Percentiles rank a stretch among this genome's conserved stretches.
Evolutionary conservation across 805 yeast species (phyloP).

Genomic region (Metschnikowia vanudenii): DNA sequence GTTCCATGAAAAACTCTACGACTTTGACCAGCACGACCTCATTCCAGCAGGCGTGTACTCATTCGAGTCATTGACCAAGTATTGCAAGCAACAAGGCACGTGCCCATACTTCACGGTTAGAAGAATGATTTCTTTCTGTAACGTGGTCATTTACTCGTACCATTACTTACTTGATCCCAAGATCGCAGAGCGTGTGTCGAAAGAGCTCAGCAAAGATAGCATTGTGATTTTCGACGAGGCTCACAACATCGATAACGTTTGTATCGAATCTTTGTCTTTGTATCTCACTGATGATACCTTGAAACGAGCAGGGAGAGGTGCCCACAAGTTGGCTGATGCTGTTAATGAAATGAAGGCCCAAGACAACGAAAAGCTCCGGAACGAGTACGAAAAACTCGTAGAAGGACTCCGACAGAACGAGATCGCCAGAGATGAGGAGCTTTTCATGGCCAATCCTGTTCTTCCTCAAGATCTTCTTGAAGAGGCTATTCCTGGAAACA

Average conservation of each 20-base stretch:
- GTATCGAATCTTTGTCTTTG: slow-evolving; percentile 90
- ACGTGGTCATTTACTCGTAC: slow-evolving; percentile 91
- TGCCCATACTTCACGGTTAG: slow-evolving; percentile 98
- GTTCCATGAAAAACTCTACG: slow-evolving; percentile 86
- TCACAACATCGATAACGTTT: slow-evolving; percentile 97
- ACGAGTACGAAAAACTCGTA: slow-evolving; percentile 88
- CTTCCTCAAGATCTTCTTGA: slow-evolving; percentile 79
- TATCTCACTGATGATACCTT: slow-evolving; percentile 90
- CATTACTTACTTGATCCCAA: slow-evolving; percentile 96
- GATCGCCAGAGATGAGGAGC: slow-evolving; percentile 55
- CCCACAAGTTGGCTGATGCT: slow-evolving; percentile 69
- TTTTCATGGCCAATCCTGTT: slow-evolving; percentile 83
- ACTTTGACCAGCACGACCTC: slow-evolving; percentile 81
- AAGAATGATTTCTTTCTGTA: slow-evolving; percentile 94
- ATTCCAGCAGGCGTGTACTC: slow-evolving; percentile 94
- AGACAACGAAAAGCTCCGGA: slow-evolving; percentile 80
- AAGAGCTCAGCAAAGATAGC: slow-evolving; percentile 86
- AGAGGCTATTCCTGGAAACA: slow-evolving; percentile 97
- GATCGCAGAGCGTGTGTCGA: slow-evolving; percentile 92
- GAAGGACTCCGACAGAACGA: slow-evolving; percentile 87
- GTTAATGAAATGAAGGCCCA: slow-evolving; percentile 82
- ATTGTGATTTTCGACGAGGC: slow-evolving; percentile 98
- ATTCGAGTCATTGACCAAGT: slow-evolving; percentile 75
- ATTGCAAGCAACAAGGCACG: slow-evolving; percentile 74
- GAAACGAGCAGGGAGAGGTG: slow-evolving; percentile 85